Conservation (phyloP, 768 basidiomycete genomes). For the Sporobolomyces pararoseus region DNA sequence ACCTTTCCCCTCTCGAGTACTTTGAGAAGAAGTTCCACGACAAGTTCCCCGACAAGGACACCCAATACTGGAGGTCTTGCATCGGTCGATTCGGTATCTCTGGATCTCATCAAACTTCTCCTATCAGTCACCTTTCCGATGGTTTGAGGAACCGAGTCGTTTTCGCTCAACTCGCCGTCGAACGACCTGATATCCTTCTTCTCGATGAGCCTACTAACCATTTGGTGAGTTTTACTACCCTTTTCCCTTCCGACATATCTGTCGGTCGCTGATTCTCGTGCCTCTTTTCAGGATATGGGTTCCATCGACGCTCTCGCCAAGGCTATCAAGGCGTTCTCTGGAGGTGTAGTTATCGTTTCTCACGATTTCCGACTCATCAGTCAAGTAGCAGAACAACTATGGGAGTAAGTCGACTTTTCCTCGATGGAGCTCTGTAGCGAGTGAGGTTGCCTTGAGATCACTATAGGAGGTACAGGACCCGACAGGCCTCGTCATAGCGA, state of each 20-base stretch:
- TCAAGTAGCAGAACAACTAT: conserved; percentile 96
- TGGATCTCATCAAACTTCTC: conserved; percentile 86
- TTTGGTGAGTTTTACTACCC: conserved; percentile 51
- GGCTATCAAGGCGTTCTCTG: conserved; percentile 95
- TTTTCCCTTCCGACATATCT: background rate
- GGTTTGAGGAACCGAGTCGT: conserved; percentile 93
- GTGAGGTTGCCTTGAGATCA: background rate
- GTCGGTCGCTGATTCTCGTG: background rate
- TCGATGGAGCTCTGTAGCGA: background rate
- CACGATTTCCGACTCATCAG: conserved; percentile 99
- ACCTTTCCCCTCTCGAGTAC: conserved; percentile 84
- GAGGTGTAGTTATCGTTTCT: conserved; percentile 98
- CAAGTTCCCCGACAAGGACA: conserved; percentile 91
- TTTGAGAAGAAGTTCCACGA: conserved; percentile 72
- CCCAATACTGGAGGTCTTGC: conserved; percentile 89
- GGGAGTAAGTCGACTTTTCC: conserved; percentile 59
- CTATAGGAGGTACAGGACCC: too few relatives aligned
- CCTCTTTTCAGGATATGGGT: conserved; percentile 65
- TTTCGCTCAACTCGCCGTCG: conserved; percentile 94
- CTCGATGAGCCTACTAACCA: conserved; percentile 93
- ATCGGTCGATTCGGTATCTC: conserved; percentile 93
- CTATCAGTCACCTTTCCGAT: conserved; percentile 91
- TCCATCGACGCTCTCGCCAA: conserved; percentile 92
- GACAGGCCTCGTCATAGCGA: too few relatives aligned
- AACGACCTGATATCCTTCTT: conserved; percentile 71